These are phyloP conservation scores for Ramichloridium luteum DNA, from an alignment of 2,329 filamentous ascomycete species.

Conservation along the genomic window DNA sequence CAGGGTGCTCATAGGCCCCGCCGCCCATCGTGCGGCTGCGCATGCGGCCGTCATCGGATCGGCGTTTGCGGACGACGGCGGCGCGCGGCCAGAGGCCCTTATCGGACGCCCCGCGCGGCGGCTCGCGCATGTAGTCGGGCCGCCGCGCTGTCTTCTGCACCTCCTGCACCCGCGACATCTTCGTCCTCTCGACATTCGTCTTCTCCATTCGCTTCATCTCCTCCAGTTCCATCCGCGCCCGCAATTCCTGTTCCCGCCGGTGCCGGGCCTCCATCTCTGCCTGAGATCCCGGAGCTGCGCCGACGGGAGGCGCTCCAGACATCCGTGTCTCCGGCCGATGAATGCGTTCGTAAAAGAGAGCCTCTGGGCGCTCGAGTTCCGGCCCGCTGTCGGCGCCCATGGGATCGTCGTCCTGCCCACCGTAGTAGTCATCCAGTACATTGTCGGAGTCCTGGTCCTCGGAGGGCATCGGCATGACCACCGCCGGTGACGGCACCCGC, in stretches of 20 bases:
- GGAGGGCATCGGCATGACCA: background rate
- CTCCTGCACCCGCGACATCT: background rate
- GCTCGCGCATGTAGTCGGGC: conserved; percentile 2
- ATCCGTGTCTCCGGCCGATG: background rate
- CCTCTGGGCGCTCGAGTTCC: too few relatives aligned
- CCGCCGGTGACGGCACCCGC: background rate
- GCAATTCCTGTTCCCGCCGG: conserved; percentile 2
- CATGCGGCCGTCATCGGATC: too few relatives aligned
- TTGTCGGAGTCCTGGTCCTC: conserved; percentile 7
- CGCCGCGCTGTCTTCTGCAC: conserved; percentile 2
- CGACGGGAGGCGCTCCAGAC: conserved; percentile 2
- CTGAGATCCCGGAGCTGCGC: conserved; percentile 2
- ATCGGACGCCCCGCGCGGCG: conserved; percentile 2
- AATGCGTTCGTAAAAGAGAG: background rate
- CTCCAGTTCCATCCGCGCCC: conserved; percentile 1
- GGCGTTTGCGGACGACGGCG: conserved; percentile 2
- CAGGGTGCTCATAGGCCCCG: background rate
- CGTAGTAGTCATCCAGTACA: conserved; percentile 9
- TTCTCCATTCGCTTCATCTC: background rate
- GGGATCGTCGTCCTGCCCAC: conserved; percentile 2
- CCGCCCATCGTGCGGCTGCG: background rate
- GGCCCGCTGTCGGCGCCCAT: conserved; percentile 1
- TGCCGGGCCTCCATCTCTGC: conserved; percentile 1
- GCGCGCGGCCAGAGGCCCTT: conserved; percentile 11
- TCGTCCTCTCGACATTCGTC: conserved; percentile 5